Base-by-base conservation (phyloP, 2,329 filamentous ascomycete genomes). In the Hypoxylon sp. region DNA sequence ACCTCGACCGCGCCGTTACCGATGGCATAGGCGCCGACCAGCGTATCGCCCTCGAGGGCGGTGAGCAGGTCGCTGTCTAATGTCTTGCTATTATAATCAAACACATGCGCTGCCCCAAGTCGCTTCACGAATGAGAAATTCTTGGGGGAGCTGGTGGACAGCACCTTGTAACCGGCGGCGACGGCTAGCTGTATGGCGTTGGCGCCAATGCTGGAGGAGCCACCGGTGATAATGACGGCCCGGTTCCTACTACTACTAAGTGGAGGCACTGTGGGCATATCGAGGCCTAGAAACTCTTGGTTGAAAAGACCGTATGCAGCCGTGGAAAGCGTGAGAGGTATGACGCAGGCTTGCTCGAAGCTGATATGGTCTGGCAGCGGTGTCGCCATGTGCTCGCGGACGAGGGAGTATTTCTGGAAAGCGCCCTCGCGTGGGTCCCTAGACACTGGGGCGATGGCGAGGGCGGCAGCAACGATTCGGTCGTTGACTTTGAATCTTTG, bases 141-240 rank as follows among this genome's bases (percentile, higher is more conserved):
- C 55, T 74, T 78, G 5, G 76, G 73, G 0, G 78, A 80, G 0
- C 77, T 75, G 0, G 81, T 82, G 2, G 80, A 70, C 3, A 83
- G 53, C 14, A 85, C 82, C 8, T 80, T 73, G 55, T 81, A 83
- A 2, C 83, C 83, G 5, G 80, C 78, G 1, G 78, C 78, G 1
- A 74, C 69, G 8, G 80, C 79, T 1, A 85, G 78, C 65, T 85
- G 83, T 9, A 84, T 79, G 2, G 80, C 81, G 33, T 35, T 57
- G n/a, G 19, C 46, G 1, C 63, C 63, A 8, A 66, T 57, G n/a
- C 26, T 50, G 4, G 37, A 42, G 9, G 57, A 60, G 11, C 55
- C 63, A 10, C 63, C 63, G 42, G n/a, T 31, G 2, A 66, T 31
- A 14, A 66, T 60, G 31, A 61, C 35, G 10, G 8, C 22, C 3